phyloP scores from a whole-genome alignment of 1,284 basidiomycete species.

The Puccinia triticina region DNA sequence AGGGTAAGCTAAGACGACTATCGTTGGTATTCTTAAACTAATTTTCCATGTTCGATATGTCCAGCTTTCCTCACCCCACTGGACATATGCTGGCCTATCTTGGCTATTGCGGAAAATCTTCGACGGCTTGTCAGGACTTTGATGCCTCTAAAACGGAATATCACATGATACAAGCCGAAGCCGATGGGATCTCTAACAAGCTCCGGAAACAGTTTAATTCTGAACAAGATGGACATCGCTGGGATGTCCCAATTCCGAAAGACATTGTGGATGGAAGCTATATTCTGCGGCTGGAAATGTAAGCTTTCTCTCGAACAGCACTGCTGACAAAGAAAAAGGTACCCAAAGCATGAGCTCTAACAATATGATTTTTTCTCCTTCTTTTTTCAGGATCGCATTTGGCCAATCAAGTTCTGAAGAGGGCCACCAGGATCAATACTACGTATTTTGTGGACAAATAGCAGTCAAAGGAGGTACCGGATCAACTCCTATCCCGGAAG shows the following conservation, averaged over 20 bases:
- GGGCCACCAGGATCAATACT: constrained; percentile 51
- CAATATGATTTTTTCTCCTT: no score
- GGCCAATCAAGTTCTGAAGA: constrained; percentile 39
- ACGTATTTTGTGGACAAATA: constrained; percentile 50
- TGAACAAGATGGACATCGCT: constrained; percentile 34
- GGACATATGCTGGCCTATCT: constrained; percentile 45
- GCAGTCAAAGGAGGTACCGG: constrained; percentile 24
- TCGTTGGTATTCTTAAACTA: background rate
- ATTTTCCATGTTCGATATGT: background rate
- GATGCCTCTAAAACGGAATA: constrained; percentile 38
- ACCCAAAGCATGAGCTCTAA: background rate
- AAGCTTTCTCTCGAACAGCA: background rate
- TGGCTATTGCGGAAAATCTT: constrained; percentile 40
- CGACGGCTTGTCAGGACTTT: constrained; percentile 39
- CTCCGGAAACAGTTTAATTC: constrained; percentile 33
- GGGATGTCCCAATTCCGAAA: constrained; percentile 46
- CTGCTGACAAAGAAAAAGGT: background rate
- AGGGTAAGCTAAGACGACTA: constrained; percentile 34
- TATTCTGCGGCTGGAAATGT: constrained; percentile 47
- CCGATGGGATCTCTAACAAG: constrained; percentile 42
- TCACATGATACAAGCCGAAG: constrained; percentile 39
- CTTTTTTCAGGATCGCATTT: constrained; percentile 38
- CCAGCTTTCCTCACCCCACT: constrained; percentile 41
- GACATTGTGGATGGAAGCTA: constrained; percentile 41
- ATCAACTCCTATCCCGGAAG: constrained; percentile 4